Conservation (phyloP, 1,284 basidiomycete genomes). For the Puccinia hordei region DNA sequence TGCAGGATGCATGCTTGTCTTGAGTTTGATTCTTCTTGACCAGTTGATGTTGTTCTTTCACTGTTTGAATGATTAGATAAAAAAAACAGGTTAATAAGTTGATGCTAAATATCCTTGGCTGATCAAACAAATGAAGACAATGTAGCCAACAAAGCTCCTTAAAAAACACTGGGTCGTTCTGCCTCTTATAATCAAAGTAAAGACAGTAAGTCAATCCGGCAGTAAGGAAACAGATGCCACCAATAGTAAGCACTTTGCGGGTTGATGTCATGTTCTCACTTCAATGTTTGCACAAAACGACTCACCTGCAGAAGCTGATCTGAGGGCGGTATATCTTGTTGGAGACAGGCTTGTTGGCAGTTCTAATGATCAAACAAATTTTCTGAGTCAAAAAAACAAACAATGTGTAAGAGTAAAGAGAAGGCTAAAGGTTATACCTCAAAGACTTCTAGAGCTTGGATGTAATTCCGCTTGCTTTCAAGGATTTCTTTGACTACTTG, state of each 20-base stretch:
- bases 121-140: background rate
- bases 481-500: conserved; percentile 84
- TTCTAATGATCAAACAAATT: conserved; percentile 54
- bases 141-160: conserved; percentile 55
- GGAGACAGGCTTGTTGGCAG: conserved; percentile 65
- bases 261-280: conserved; percentile 29
- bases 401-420: conserved; percentile 1
- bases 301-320: conserved; percentile 88
- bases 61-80: background rate
- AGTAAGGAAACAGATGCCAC: conserved; percentile 33
- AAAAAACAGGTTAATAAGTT: background rate
- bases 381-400: background rate
- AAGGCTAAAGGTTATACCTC: conserved; percentile 67
- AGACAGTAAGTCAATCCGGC: conserved; percentile 45
- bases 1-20: conserved; percentile 17
- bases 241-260: conserved; percentile 45
- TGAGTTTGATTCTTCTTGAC: conserved; percentile 40
- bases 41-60: conserved; percentile 43
- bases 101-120: background rate
- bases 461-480: conserved; percentile 94
- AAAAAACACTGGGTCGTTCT: conserved; percentile 58
- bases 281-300: background rate
- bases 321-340: conserved; percentile 80
- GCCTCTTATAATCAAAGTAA: conserved; percentile 59
- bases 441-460: conserved; percentile 95